Percentiles rank a stretch among this genome's conserved stretches.
Conservation (phyloP, 192 early-diverging fungal species). For the Coemansia sp. region DNA sequence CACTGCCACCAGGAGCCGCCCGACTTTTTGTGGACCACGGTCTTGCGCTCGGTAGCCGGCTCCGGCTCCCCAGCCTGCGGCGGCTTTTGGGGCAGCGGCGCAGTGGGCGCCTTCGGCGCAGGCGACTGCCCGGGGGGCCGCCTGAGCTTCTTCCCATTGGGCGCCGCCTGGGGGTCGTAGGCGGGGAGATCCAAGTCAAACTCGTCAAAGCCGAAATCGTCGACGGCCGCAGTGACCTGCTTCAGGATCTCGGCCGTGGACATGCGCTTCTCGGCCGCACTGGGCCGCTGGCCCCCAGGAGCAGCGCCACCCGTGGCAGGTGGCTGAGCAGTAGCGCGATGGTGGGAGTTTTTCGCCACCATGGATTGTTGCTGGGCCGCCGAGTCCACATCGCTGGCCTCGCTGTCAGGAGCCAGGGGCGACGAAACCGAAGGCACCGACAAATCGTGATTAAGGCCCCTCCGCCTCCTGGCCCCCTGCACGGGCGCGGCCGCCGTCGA, state of each 20-base stretch:
- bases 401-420: slow-evolving; percentile 23
- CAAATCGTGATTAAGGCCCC: slow-evolving; percentile 6
- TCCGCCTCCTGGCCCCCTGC: slow-evolving; percentile 13
- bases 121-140: not conserved
- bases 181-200: slow-evolving; percentile 32
- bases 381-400: not conserved
- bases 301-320: not conserved
- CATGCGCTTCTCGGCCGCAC: slow-evolving; percentile 19
- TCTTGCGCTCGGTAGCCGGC: slow-evolving; percentile 16
- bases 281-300: too few species aligned
- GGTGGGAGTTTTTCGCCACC: slow-evolving; percentile 8
- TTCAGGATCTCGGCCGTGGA: slow-evolving; percentile 51
- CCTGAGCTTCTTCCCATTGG: slow-evolving; percentile 3
- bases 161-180: slow-evolving; percentile 5
- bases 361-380: not conserved
- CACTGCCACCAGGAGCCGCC: slow-evolving; percentile 51
- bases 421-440: slow-evolving; percentile 30
- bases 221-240: slow-evolving; percentile 46
- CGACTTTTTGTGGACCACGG: slow-evolving; percentile 47
- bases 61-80: not conserved
- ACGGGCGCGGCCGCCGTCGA: slow-evolving; percentile 28
- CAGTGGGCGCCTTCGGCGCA: not conserved
- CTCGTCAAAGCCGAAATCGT: slow-evolving; percentile 46
- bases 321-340: not conserved
- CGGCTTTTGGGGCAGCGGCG: not conserved